Conservation (phyloP, 371 early-diverging fungal genomes). For the Circinella minor region DNA sequence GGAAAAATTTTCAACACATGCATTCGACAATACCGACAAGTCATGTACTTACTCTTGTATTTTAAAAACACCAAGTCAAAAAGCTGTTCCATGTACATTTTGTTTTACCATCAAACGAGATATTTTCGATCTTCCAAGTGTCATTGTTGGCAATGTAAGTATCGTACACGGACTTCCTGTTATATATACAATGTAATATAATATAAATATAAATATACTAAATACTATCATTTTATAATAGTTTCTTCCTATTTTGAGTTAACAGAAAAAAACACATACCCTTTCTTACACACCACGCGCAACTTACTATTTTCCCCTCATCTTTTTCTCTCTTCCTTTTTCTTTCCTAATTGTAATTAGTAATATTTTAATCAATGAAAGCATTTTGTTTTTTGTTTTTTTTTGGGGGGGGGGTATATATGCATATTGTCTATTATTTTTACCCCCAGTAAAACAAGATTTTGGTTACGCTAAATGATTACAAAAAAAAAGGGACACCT, state of each 20-base stretch:
- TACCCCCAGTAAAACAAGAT: not conserved
- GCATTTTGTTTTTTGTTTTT: not conserved
- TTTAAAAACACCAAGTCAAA: slow-evolving; percentile 68
- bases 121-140: slow-evolving; percentile 91
- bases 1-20: slow-evolving; percentile 88
- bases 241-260: slow-evolving; percentile 56
- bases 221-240: slow-evolving; percentile 10
- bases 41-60: slow-evolving; percentile 79
- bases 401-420: not conserved
- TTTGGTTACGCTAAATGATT: not conserved
- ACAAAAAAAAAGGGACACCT: not conserved
- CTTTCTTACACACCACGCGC: not conserved
- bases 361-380: not conserved
- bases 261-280: slow-evolving; percentile 2
- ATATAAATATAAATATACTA: too few species aligned
- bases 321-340: not conserved
- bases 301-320: not conserved
- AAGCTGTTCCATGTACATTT: slow-evolving; percentile 84
- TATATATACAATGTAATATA: too few species aligned
- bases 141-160: slow-evolving; percentile 79
- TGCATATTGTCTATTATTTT: too few species aligned
- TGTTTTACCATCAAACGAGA: slow-evolving; percentile 94
- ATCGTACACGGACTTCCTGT: not conserved
- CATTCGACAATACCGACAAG: slow-evolving; percentile 88
- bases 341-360: not conserved